These are phyloP conservation scores for Populus tremula DNA, from an alignment of 345 rosid species.

Conservation along the genomic window DNA sequence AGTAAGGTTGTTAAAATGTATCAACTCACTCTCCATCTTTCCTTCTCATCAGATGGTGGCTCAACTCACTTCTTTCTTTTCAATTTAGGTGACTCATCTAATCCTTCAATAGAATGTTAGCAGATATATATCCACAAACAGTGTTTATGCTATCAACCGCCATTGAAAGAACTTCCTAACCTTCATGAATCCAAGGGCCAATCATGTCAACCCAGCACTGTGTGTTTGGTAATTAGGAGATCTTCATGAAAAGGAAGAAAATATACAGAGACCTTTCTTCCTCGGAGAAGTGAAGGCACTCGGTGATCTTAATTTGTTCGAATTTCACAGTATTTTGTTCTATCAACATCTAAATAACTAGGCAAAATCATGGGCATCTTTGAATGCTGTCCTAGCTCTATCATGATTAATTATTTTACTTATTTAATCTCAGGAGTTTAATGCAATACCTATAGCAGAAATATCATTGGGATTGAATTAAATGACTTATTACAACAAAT, in stretches of 20 bases:
- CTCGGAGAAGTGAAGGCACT: too few species aligned
- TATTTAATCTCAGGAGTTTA: too few species aligned
- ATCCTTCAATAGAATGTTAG: conserved; percentile 10
- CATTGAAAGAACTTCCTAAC: conserved; percentile 10
- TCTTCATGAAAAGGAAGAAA: too few species aligned
- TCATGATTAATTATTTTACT: too few species aligned
- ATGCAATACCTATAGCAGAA: too few species aligned
- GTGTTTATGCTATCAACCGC: neutral
- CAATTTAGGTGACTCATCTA: conserved; percentile 13
- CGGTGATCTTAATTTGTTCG: too few species aligned
- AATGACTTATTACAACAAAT: neutral
- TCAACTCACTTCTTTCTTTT: conserved; percentile 8
- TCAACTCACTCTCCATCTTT: neutral
- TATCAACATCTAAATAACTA: too few species aligned
- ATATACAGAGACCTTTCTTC: too few species aligned
- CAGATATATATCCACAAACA: neutral
- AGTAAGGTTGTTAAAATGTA: conserved; percentile 6
- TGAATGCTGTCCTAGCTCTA: too few species aligned
- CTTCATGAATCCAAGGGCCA: neutral
- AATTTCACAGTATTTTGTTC: too few species aligned
- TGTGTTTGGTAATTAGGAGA: neutral
- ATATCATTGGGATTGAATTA: too few species aligned
- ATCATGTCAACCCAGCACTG: neutral
- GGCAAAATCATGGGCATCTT: too few species aligned
- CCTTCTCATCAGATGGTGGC: neutral